A percentile compares a stretch with the other conserved stretches of the same genome.
Conservation (phyloP, 2,329 filamentous ascomycete species). For the Neofusicoccum sp. region DNA sequence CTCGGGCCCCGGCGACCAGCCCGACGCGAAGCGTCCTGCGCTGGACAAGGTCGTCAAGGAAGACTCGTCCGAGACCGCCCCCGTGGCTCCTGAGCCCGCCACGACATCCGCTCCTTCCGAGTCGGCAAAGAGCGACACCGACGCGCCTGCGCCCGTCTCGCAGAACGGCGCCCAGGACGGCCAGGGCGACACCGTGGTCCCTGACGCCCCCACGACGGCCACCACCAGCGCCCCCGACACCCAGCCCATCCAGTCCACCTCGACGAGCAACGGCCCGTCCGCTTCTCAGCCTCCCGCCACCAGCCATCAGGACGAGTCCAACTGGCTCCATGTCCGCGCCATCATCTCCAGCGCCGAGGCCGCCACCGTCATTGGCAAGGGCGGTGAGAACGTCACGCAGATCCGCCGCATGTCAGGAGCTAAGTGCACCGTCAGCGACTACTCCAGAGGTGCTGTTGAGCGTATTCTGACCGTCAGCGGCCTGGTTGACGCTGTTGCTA, state of each 20-base stretch:
- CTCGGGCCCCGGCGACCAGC: constrained; percentile 85
- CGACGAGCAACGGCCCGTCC: constrained; percentile 52
- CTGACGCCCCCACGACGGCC: constrained; percentile 61
- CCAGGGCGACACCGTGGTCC: constrained; percentile 68
- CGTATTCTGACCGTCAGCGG: constrained; percentile 97
- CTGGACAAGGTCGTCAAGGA: constrained; percentile 85
- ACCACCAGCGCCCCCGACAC: constrained; percentile 45
- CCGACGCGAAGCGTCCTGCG: constrained; percentile 93
- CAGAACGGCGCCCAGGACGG: constrained; percentile 54
- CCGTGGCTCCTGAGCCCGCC: constrained; percentile 7
- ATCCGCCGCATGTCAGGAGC: constrained; percentile 93
- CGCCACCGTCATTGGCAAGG: constrained; percentile 97
- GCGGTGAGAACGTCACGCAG: constrained; percentile 96
- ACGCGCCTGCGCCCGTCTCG: constrained; percentile 1
- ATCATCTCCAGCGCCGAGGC: constrained; percentile 97
- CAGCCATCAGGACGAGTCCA: constrained; percentile 78
- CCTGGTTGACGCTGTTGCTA: constrained; percentile 92
- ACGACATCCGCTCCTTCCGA: constrained; percentile 40
- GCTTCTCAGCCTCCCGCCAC: constrained; percentile 39
- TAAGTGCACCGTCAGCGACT: constrained; percentile 98
- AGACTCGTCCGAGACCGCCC: constrained; percentile 24
- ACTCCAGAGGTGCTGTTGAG: constrained; percentile 93
- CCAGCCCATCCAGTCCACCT: constrained; percentile 59
- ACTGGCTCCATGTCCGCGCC: constrained; percentile 94
- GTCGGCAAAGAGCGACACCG: constrained; percentile 20